Percentiles rank a stretch among this genome's conserved stretches.
Evolutionary conservation across 345 rosid species (phyloP).

Genomic region (Gossypium thurberi): DNA sequence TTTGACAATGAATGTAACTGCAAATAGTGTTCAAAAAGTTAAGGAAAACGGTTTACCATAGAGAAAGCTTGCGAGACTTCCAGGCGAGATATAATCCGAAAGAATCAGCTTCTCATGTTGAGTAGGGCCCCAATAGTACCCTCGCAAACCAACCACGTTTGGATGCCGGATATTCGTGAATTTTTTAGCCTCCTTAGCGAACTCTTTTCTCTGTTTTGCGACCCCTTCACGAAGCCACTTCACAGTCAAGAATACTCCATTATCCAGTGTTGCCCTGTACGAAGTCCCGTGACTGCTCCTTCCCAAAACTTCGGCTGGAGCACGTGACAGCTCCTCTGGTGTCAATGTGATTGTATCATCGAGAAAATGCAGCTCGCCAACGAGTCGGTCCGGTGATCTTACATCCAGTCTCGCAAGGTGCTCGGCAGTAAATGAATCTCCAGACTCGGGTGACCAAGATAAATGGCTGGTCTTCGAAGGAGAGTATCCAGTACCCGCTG

Average conservation of each 20-base stretch:
- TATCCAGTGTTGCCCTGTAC: conserved; percentile 85
- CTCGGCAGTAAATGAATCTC: conserved; percentile 82
- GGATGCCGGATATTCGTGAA: conserved; percentile 95
- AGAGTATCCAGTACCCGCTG: conserved; percentile 64
- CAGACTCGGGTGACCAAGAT: conserved; percentile 95
- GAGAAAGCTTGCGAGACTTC: conserved; percentile 95
- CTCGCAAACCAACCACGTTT: conserved; percentile 88
- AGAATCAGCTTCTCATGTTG: conserved; percentile 98
- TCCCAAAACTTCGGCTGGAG: conserved; percentile 96
- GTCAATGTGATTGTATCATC: conserved; percentile 82
- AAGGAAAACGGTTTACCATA: conserved; percentile 51
- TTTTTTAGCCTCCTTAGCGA: conserved; percentile 94
- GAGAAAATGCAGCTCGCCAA: conserved; percentile 86
- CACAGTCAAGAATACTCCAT: conserved; percentile 77
- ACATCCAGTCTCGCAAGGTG: conserved; percentile 77
- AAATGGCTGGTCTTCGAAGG: conserved; percentile 71
- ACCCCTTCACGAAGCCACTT: conserved; percentile 99
- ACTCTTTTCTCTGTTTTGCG: conserved; percentile 91
- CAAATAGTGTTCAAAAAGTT: not conserved
- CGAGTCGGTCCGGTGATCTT: conserved; percentile 83
- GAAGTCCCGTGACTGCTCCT: conserved; percentile 99
- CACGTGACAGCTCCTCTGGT: conserved; percentile 90
- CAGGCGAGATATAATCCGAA: conserved; percentile 85
- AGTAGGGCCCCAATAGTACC: conserved; percentile 99
- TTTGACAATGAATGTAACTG: not conserved